A percentile compares a stretch with the other conserved stretches of the same genome.
Conservation (phyloP, 305 asterid species). For the Andrographis paniculata region DNA sequence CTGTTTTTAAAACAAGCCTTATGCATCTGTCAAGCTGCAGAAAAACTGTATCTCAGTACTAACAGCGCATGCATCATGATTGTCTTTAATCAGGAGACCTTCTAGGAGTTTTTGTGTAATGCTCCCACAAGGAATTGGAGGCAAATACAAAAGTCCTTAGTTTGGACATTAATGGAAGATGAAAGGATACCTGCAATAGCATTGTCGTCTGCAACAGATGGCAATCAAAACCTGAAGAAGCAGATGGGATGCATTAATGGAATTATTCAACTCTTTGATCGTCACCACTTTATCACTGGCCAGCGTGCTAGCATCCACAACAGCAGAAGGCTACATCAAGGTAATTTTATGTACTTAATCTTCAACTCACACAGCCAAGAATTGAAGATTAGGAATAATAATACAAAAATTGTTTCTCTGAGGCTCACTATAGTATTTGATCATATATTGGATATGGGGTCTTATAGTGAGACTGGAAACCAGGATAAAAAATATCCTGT, state of each 20-base stretch:
- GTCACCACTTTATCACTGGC: conserved; percentile 58
- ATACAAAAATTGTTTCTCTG: neutral
- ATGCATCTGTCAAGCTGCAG: too few species aligned
- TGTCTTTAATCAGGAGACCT: conserved; percentile 28
- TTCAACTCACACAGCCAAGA: conserved; percentile 10
- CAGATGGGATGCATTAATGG: conserved; percentile 95
- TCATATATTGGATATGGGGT: neutral
- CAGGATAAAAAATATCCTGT: neutral
- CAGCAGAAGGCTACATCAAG: conserved; percentile 62
- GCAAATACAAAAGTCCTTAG: neutral
- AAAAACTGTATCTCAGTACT: too few species aligned
- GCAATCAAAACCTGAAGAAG: conserved; percentile 53
- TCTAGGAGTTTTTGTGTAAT: conserved; percentile 5
- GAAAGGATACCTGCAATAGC: conserved; percentile 43
- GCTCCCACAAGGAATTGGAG: conserved; percentile 4
- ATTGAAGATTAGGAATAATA: neutral
- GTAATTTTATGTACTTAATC: conserved; percentile 20
- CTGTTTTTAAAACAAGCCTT: conserved; percentile 21
- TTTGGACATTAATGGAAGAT: conserved; percentile 13
- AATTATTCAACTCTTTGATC: conserved; percentile 73
- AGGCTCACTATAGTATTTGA: neutral
- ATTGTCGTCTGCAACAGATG: conserved; percentile 38
- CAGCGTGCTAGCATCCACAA: conserved; percentile 37
- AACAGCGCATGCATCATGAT: too few species aligned
- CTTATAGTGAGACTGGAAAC: neutral